Conservation (phyloP, 306 rosid species). For the Vigna reflexopilosa region DNA sequence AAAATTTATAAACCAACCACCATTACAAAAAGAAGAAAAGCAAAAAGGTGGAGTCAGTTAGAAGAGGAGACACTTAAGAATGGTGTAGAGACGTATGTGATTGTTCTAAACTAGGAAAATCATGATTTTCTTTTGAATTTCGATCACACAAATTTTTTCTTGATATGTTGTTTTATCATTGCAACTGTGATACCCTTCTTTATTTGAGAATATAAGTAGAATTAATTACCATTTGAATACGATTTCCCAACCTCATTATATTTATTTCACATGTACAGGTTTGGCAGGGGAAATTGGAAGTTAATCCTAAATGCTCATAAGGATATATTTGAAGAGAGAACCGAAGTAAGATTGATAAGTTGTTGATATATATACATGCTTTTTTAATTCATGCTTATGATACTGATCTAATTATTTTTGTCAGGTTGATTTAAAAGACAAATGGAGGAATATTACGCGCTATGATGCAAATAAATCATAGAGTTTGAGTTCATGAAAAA, state of each 20-base stretch:
- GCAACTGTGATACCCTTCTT: neutral
- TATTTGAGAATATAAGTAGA: neutral
- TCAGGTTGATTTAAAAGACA: conserved; percentile 75
- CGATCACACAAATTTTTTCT: neutral
- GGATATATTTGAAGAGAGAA: conserved; percentile 66
- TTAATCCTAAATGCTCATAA: conserved; percentile 44
- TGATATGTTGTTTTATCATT: neutral
- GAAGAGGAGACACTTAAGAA: conserved; percentile 66
- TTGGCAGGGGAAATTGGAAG: conserved; percentile 72
- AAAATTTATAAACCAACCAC: conserved; percentile 40
- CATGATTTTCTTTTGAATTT: neutral
- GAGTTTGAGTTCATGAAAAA: neutral
- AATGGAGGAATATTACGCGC: conserved; percentile 40
- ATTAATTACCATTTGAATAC: conserved; percentile 9
- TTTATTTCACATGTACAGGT: conserved; percentile 48
- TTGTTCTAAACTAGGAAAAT: conserved; percentile 4
- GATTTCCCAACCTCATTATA: conserved; percentile 20
- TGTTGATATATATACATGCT: neutral
- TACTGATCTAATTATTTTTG: conserved; percentile 12
- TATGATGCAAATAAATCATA: neutral
- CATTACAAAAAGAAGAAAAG: conserved; percentile 53
- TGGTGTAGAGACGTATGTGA: conserved; percentile 58
- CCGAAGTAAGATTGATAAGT: conserved; percentile 51
- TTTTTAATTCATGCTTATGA: neutral
- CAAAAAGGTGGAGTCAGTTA: conserved; percentile 60